Evolutionary conservation across 2,329 filamentous ascomycete genomes (phyloP), one percentile per base, ranked within the genome.

Genomic region (Fusarium sp.): DNA sequence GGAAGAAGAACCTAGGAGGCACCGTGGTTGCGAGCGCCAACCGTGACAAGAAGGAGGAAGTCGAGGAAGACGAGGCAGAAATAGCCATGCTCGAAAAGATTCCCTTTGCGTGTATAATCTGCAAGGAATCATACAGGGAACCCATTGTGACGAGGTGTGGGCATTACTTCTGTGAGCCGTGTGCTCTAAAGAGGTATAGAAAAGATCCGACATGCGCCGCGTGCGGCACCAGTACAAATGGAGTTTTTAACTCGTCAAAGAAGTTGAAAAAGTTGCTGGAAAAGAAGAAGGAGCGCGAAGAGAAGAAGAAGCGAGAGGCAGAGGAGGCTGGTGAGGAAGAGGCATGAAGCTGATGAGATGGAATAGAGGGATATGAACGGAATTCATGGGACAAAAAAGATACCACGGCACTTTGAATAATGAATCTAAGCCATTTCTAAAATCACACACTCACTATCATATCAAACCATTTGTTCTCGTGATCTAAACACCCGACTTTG

Each of bases 91-190:
- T 97, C 60, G 92, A 95, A 80, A 93, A 92, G 78, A 97, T 98
- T 25, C 95, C 95, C 0, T 98, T 98, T 80, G 94, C 91, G 2
- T 98, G 95, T 82, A 90, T 97, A 73, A 94, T 98, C 71, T 98
- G 95, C 87, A 91, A 92, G 78, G 89, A 91, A 41, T 83, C 91
- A 1, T 98, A 98, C 83, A 93, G 91, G 78, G 88, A 90, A 67
- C 96, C 97, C 0, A 90, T 98, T 14, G 86, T 96, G 27, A 98
- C 97, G 14, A 93, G 95, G 75, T 99, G 97, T 76, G 94, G 95
- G 0, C 97, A 99, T 82, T 98, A 98, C 82, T 98, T 98, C 80
- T 99, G 97, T 81, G 94, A 98, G 82, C 87, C 89, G 1, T 99
- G 97, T 82, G 97, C 97, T 30, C 85, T 98, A 77, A 91, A 94